Base-by-base conservation (phyloP, 2,329 filamentous ascomycete genomes). In the Pseudogymnoascus sp. region DNA sequence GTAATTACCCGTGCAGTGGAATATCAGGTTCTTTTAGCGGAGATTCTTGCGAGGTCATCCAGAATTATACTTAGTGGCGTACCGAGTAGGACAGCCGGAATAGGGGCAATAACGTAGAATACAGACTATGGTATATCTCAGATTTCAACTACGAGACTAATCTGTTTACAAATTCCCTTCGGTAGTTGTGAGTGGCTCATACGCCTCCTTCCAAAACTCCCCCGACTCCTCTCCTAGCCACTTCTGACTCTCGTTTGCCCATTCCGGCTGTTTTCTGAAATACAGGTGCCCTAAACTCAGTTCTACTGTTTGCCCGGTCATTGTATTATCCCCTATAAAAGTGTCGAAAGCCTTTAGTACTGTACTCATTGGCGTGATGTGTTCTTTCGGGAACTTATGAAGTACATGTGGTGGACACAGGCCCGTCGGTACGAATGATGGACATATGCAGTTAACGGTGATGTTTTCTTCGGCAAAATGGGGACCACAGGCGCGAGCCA, bases 231-330 rank as follows among this genome's bases (percentile, higher is more conserved):
- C 31, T 33, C 31, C 31, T 33, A 69, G 61, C 73, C 75, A 78
- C 60, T 69, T 71, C 66, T 76, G 74, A 65, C 76, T 78, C 61
- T 75, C 73, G 65, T 76, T 76, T 7, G 71, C 69, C 67, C 72
- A 78, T 12, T 75, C 74, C 26, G 72, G 67, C 63, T 71, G 72
- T 60, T 76, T 65, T 59, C 76, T 73, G 61, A 78, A 77, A 59
- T 74, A 75, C 10, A 79, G 70, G 5, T 75, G 70, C n/a, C 76
- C 76, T 63, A 75, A 68, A 3, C 70, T 71, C 59, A 78, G 68
- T 68, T 79, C 78, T 12, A 78, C 75, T 6, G 70, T 70, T 66
- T 78, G 71, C 0, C 77, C 78, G 0, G 73, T 76, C 69, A 76
- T 65, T 1, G 62, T 68, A 46, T 74, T 64, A 59, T 75, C 70